Conservation (phyloP, 2,329 filamentous ascomycete genomes). For the Sporothrix protearum region DNA sequence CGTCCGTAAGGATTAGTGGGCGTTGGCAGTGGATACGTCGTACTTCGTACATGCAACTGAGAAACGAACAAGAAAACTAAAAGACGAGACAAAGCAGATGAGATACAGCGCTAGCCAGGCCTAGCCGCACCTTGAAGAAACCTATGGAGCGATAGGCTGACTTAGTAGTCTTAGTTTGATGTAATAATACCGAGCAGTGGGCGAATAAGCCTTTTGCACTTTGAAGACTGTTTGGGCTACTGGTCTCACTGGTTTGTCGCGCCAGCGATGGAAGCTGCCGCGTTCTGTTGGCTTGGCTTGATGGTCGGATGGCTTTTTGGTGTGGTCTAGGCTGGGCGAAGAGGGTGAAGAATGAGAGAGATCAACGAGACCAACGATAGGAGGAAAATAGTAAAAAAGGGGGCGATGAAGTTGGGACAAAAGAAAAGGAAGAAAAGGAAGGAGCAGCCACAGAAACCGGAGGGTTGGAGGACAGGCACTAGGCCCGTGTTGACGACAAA, state of each 20-base stretch:
- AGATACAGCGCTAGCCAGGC: neutral
- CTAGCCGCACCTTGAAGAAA: neutral
- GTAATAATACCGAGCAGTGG: neutral
- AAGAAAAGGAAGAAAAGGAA: neutral
- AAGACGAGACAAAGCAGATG: neutral
- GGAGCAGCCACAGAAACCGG: neutral
- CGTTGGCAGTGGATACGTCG: neutral
- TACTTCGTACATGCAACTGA: neutral
- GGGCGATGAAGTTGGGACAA: neutral
- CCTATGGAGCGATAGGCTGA: neutral
- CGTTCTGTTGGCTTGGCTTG: neutral
- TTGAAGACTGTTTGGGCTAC: neutral
- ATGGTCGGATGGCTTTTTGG: neutral
- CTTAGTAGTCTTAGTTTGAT: no score
- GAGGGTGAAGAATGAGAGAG: neutral
- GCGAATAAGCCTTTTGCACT: neutral
- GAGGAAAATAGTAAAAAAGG: neutral
- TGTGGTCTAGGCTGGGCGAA: neutral
- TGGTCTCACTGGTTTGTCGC: neutral
- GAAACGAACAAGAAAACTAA: neutral
- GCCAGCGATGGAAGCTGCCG: neutral
- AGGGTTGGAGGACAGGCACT: neutral
- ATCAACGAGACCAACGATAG: neutral
- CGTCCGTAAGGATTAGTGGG: neutral
- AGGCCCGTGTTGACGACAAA: neutral